These are phyloP conservation scores for Tylopilus balloui DNA, from an alignment of 768 basidiomycete species.

Conservation along the genomic window DNA sequence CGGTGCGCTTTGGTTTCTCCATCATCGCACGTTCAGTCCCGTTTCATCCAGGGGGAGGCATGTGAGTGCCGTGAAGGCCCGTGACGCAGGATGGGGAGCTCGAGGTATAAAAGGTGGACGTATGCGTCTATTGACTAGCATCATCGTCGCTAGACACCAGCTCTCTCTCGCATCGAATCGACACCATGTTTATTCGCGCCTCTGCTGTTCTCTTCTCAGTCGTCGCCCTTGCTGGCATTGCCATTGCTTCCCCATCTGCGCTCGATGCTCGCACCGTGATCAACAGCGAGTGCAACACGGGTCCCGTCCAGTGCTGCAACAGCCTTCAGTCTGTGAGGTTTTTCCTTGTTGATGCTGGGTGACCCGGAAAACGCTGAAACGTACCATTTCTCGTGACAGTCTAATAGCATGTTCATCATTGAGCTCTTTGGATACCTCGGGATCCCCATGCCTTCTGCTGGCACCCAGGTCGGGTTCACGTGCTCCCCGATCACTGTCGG, in stretches of 20 bases:
- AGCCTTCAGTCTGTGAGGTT: neutral
- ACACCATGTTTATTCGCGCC: slow-evolving; percentile 4
- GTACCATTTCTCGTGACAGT: neutral
- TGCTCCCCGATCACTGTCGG: neutral
- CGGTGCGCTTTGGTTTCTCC: no score
- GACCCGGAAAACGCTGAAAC: neutral
- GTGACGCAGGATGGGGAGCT: neutral
- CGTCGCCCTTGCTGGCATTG: slow-evolving; percentile 5
- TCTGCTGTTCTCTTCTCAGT: slow-evolving; percentile 1
- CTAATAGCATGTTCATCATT: neutral
- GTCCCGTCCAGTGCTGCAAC: slow-evolving; percentile 24
- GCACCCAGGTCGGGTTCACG: neutral
- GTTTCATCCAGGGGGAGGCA: neutral
- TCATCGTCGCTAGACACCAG: neutral
- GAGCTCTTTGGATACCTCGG: neutral
- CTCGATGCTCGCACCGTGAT: neutral
- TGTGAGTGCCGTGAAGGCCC: neutral
- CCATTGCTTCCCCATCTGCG: neutral
- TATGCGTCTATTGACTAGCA: neutral
- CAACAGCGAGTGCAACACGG: slow-evolving; percentile 36
- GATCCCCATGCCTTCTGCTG: neutral
- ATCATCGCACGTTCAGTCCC: neutral
- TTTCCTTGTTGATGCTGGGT: neutral
- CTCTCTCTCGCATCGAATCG: neutral
- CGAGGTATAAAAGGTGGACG: neutral